Conservation (phyloP, 164 flowering plant species). For the Chloranthus sessilifolius region DNA sequence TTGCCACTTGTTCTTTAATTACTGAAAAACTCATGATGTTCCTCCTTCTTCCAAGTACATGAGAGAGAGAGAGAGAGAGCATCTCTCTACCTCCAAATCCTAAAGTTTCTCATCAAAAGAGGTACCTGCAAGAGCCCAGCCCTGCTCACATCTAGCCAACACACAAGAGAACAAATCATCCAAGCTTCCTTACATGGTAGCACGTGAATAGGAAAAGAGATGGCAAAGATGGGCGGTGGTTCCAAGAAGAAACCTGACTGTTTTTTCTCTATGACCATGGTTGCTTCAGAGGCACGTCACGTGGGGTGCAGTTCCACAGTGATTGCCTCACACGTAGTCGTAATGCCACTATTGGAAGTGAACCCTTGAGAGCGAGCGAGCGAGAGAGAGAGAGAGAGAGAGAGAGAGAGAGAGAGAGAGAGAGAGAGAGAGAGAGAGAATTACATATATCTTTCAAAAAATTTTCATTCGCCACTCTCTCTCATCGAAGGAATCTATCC, state of each 20-base stretch:
- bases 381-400: not conserved
- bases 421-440: not conserved
- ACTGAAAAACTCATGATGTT: no score
- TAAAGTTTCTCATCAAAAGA: slow-evolving; percentile 27
- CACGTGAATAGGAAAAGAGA: slow-evolving; percentile 47
- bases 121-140: slow-evolving; percentile 23
- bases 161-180: slow-evolving; percentile 49
- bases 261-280: slow-evolving; percentile 17
- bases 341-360: slow-evolving; percentile 2
- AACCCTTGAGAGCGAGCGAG: no score
- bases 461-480: not conserved
- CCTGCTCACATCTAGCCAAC: slow-evolving; percentile 38
- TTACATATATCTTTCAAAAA: no score
- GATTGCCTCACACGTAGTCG: slow-evolving; percentile 15
- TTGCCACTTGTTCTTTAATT: no score
- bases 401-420: not conserved
- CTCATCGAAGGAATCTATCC: slow-evolving; percentile 13
- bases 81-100: slow-evolving; percentile 14
- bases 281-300: slow-evolving; percentile 29
- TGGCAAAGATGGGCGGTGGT: slow-evolving; percentile 21
- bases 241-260: slow-evolving; percentile 19
- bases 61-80: slow-evolving; percentile 16
- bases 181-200: slow-evolving; percentile 25
- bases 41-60: no score
- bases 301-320: slow-evolving; percentile 28